These are phyloP conservation scores for Cordyceps pruinosa DNA, from an alignment of 2,329 filamentous ascomycete genomes.

Conservation along the genomic window DNA sequence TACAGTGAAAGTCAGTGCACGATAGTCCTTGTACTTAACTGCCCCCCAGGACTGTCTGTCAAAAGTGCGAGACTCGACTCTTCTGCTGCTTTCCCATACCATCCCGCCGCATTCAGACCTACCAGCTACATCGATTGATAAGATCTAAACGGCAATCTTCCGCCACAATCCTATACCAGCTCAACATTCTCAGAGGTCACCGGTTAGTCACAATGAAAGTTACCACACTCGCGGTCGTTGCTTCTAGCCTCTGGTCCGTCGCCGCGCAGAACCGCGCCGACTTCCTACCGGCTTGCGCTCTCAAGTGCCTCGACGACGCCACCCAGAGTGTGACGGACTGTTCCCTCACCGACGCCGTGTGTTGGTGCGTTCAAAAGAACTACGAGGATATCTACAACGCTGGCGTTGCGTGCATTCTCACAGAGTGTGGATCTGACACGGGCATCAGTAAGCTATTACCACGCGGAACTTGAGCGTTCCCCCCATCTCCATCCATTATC, in stretches of 20 bases:
- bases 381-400: conserved; percentile 23
- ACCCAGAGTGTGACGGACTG: conserved; percentile 20
- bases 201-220: conserved; percentile 20
- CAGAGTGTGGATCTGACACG: conserved; percentile 20
- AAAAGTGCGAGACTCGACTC: background rate
- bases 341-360: conserved; percentile 18
- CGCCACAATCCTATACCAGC: too few relatives aligned
- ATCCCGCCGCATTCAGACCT: background rate
- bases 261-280: conserved; percentile 17
- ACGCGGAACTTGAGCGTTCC: background rate
- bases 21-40: background rate
- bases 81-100: too few relatives aligned
- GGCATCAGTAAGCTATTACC: conserved; percentile 21
- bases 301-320: conserved; percentile 23
- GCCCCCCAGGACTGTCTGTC: background rate
- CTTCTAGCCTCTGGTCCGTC: conserved; percentile 16
- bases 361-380: conserved; percentile 22
- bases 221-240: conserved; percentile 17
- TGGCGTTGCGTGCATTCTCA: conserved; percentile 22
- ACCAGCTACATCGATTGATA: too few relatives aligned
- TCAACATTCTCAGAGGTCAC: too few relatives aligned
- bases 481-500: background rate
- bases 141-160: too few relatives aligned
- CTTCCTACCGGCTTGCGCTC: conserved; percentile 23
- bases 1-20: background rate